phyloP scores from a whole-genome alignment of 1,284 basidiomycete species.

The Volvariella volvacea region DNA sequence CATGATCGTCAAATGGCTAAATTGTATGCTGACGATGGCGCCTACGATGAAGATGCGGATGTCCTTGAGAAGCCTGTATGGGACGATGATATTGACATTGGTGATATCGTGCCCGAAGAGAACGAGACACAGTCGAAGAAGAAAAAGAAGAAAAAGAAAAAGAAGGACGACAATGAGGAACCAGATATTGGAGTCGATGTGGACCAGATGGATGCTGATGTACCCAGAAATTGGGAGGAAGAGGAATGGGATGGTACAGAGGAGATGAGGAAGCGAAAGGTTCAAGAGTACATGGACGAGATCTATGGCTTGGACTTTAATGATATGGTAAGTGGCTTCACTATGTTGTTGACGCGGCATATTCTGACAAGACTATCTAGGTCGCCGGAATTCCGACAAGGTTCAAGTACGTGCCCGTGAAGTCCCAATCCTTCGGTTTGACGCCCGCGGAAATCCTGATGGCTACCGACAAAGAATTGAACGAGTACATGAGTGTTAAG shows the following conservation, averaged over 20 bases:
- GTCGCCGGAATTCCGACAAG: constrained; percentile 88
- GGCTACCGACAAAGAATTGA: constrained; percentile 91
- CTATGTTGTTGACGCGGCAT: constrained; percentile 8
- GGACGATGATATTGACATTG: constrained; percentile 85
- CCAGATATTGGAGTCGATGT: constrained; percentile 46
- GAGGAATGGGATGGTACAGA: constrained; percentile 75
- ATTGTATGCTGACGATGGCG: constrained; percentile 60
- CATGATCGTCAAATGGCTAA: constrained; percentile 76
- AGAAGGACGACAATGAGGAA: constrained; percentile 18
- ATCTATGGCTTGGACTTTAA: constrained; percentile 91
- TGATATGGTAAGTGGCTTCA: constrained; percentile 65
- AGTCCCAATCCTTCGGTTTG: constrained; percentile 67
- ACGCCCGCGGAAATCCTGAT: constrained; percentile 85
- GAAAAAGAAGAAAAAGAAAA: constrained; percentile 30
- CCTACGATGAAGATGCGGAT: constrained; percentile 35
- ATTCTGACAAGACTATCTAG: constrained; percentile 29
- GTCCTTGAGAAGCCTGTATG: constrained; percentile 67
- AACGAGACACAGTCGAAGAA: constrained; percentile 26
- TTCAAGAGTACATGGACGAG: constrained; percentile 83
- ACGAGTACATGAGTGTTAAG: constrained; percentile 85
- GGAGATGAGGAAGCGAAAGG: constrained; percentile 33
- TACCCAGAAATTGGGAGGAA: constrained; percentile 25
- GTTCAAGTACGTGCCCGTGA: constrained; percentile 84
- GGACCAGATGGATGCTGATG: constrained; percentile 67
- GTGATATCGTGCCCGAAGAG: constrained; percentile 49